These are phyloP conservation scores for Phytopythium montanum DNA, from an alignment of 352 stramenopile species.

Conservation along the genomic window DNA sequence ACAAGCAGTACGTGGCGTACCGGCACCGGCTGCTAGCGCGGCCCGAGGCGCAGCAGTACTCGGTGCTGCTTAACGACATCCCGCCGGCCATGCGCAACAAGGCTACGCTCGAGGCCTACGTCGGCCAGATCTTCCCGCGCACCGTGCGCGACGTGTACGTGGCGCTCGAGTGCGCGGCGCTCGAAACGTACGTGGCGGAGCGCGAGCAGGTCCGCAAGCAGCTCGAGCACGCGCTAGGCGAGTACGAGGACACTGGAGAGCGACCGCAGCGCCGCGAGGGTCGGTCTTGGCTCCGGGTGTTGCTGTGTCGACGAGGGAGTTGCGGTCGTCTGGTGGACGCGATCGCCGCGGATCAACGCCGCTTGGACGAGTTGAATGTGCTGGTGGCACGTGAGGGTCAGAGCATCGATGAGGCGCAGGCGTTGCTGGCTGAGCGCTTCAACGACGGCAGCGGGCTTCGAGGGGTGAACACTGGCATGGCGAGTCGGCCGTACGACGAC, in stretches of 20 bases:
- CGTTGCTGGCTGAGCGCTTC: conserved; percentile 35
- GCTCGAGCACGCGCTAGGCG: conserved; percentile 53
- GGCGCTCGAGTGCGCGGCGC: conserved; percentile 53
- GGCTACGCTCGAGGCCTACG: conserved; percentile 64
- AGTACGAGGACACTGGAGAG: conserved; percentile 33
- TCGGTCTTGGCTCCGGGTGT: conserved; percentile 34
- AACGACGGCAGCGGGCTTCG: background rate
- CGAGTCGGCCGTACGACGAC: background rate
- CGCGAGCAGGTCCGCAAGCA: conserved; percentile 38
- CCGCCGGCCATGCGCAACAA: conserved; percentile 52
- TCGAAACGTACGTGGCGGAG: conserved; percentile 51
- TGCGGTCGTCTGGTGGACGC: conserved; percentile 38
- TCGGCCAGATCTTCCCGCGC: conserved; percentile 66
- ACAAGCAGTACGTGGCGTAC: conserved; percentile 49
- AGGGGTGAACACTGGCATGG: background rate
- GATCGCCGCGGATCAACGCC: conserved; percentile 61
- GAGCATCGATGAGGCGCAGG: conserved; percentile 59
- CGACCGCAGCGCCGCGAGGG: conserved; percentile 47
- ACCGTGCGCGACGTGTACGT: conserved; percentile 63
- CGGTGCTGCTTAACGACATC: conserved; percentile 68
- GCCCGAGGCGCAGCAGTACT: conserved; percentile 64
- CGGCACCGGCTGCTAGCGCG: conserved; percentile 58
- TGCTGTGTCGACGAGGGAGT: conserved; percentile 37
- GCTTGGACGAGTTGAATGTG: conserved; percentile 51
- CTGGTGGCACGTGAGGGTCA: conserved; percentile 53